A percentile compares a stretch with the other conserved stretches of the same genome.
Evolutionary conservation across 1,139 yeast species (phyloP).

Genomic region (Kluyveromyces sp.): DNA sequence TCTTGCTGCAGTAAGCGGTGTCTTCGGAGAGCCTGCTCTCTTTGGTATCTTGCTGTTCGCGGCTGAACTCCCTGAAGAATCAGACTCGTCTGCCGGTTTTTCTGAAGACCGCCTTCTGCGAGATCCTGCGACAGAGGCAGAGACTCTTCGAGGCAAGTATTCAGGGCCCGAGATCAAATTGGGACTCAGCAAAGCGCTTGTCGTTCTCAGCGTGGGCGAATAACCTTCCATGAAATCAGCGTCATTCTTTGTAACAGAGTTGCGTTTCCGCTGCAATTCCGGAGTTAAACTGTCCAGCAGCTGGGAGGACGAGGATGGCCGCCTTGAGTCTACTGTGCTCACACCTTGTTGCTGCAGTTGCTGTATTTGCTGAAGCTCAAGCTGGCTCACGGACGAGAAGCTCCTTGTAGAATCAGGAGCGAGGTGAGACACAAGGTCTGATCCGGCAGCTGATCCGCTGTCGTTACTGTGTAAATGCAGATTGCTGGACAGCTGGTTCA

Average conservation of each 20-base stretch:
- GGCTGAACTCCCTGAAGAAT: not conserved
- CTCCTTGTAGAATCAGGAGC: constrained; percentile 10
- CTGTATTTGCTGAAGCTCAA: constrained; percentile 6
- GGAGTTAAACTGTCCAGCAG: constrained; percentile 15
- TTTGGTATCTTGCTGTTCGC: constrained; percentile 4
- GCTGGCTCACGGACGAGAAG: constrained; percentile 1
- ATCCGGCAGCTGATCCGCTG: not conserved
- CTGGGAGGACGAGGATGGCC: constrained; percentile 12
- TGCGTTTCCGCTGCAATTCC: constrained; percentile 17
- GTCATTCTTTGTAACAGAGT: constrained; percentile 13
- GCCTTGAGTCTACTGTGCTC: constrained; percentile 7
- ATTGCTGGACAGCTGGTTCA: constrained; percentile 11
- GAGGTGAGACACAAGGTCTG: no score
- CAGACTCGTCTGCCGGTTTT: constrained; percentile 7
- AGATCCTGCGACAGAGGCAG: constrained; percentile 7
- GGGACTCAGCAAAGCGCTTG: not conserved
- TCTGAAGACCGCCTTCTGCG: constrained; percentile 12
- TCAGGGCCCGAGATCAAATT: constrained; percentile 3
- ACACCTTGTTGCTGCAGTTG: constrained; percentile 9
- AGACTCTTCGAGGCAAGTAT: constrained; percentile 1
- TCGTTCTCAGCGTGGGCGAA: constrained; percentile 5
- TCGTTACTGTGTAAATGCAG: constrained; percentile 2
- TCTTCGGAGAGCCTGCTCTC: constrained; percentile 5
- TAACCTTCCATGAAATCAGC: constrained; percentile 8
- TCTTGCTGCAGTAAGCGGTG: constrained; percentile 4